A percentile compares a stretch with the other conserved stretches of the same genome.
phyloP scores from a whole-genome alignment of 1,284 basidiomycete genomes.

The Ceratobasidium sp. region DNA sequence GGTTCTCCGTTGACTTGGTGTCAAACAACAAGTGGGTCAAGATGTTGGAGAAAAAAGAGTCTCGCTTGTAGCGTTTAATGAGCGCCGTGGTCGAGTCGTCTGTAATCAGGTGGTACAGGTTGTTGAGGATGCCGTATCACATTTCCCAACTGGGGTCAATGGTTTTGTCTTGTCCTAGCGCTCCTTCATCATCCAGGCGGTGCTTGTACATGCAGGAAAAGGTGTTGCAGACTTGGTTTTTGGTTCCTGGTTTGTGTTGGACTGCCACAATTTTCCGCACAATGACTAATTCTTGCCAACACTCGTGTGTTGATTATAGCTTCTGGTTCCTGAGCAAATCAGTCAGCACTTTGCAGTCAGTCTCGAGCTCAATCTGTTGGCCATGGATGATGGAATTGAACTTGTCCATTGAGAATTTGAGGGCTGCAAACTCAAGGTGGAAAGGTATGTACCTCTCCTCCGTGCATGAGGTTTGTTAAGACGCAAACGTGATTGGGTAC shows the following conservation, averaged over 20 bases:
- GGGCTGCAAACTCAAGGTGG: no score
- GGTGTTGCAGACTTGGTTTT: constrained; percentile 47
- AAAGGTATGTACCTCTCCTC: no score
- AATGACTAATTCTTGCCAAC: constrained; percentile 43
- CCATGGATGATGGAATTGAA: constrained; percentile 48
- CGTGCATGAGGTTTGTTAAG: no score
- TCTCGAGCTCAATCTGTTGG: constrained; percentile 48
- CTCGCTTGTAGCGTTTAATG: constrained; percentile 30
- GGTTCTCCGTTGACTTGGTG: no score
- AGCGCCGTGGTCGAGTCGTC: constrained; percentile 4
- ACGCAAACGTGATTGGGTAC: not conserved
- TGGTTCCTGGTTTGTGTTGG: constrained; percentile 43
- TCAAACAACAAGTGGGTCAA: not conserved
- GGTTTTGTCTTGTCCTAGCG: not conserved
- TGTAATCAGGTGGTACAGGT: constrained; percentile 25
- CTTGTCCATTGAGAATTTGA: constrained; percentile 50
- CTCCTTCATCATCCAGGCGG: constrained; percentile 5
- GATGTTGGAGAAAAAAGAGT: constrained; percentile 43
- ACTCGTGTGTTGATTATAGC: constrained; percentile 18
- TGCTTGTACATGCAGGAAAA: constrained; percentile 30
- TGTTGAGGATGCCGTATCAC: constrained; percentile 18
- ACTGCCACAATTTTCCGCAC: constrained; percentile 42
- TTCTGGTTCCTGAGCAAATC: constrained; percentile 48
- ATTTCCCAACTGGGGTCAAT: constrained; percentile 13
- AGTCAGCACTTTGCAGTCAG: constrained; percentile 50